These are phyloP conservation scores for Dactylellina cionopaga DNA, from an alignment of 2,329 filamentous ascomycete genomes.

Conservation along the genomic window DNA sequence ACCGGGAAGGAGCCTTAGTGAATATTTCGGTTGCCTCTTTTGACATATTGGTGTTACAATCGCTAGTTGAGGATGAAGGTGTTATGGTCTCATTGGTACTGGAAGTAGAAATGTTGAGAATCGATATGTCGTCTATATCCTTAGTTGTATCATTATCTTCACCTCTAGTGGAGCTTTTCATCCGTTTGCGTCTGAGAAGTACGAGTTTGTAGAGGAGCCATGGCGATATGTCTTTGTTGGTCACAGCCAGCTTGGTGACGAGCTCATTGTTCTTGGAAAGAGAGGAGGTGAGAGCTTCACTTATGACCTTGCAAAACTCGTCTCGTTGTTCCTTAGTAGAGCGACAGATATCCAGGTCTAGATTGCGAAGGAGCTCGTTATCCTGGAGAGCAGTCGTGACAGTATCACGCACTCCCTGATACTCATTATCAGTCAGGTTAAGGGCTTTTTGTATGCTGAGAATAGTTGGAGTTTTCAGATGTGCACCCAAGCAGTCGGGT, in stretches of 20 bases:
- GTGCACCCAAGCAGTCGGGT: background rate
- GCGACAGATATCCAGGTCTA: slow-evolving; percentile 24
- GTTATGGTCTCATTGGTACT: background rate
- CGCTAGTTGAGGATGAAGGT: background rate
- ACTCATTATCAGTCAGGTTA: slow-evolving; percentile 21
- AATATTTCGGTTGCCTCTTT: background rate
- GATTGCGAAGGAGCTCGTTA: background rate
- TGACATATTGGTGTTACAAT: background rate
- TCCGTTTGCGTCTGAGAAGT: slow-evolving; percentile 33
- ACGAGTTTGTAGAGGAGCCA: slow-evolving; percentile 38
- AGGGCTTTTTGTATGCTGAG: slow-evolving; percentile 14
- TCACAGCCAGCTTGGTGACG: slow-evolving; percentile 8
- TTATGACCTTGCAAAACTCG: slow-evolving; percentile 11
- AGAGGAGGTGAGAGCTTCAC: background rate
- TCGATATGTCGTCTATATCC: background rate
- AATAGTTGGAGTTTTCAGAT: slow-evolving; percentile 25
- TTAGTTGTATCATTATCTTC: background rate
- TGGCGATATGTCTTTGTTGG: slow-evolving; percentile 9
- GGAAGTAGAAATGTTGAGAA: background rate
- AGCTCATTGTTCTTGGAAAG: background rate
- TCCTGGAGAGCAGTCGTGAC: slow-evolving; percentile 5
- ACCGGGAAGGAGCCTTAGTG: background rate
- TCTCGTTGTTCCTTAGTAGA: slow-evolving; percentile 19
- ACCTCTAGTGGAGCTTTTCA: background rate
- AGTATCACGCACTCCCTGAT: slow-evolving; percentile 6